Conservation (phyloP, 2,329 filamentous ascomycete genomes). For the Diplodia scrobiculata region DNA sequence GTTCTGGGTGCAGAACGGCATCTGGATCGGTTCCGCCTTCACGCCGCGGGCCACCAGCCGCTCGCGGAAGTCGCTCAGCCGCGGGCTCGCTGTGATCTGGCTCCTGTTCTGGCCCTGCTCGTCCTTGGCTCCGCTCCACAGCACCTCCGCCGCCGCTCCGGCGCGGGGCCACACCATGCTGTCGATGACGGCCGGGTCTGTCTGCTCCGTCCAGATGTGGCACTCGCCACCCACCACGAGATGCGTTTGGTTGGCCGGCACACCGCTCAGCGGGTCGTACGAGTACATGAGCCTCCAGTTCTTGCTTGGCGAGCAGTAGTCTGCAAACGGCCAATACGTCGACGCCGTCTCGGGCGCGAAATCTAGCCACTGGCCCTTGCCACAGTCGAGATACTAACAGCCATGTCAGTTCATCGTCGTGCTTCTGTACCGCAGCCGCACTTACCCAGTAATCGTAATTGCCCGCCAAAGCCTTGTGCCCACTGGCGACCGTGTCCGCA, state of each 20-base stretch:
- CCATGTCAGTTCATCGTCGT: background rate
- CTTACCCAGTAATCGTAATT: slow-evolving; percentile 76
- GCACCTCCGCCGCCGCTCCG: slow-evolving; percentile 72
- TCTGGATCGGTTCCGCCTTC: slow-evolving; percentile 65
- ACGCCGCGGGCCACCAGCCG: slow-evolving; percentile 70
- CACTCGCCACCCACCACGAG: slow-evolving; percentile 80
- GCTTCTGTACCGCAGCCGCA: slow-evolving; percentile 3
- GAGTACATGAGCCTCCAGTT: slow-evolving; percentile 81
- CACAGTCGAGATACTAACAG: slow-evolving; percentile 76
- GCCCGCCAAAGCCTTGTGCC: slow-evolving; percentile 72
- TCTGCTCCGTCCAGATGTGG: slow-evolving; percentile 78
- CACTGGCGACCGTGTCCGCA: slow-evolving; percentile 60
- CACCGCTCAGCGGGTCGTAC: slow-evolving; percentile 69
- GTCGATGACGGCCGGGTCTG: slow-evolving; percentile 75
- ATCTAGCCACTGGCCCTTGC: slow-evolving; percentile 76
- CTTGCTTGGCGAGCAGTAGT: slow-evolving; percentile 80
- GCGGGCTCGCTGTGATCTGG: slow-evolving; percentile 63
- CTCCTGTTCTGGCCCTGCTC: slow-evolving; percentile 67
- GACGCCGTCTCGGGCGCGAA: slow-evolving; percentile 60
- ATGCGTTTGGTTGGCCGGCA: slow-evolving; percentile 60
- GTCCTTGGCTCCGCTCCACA: slow-evolving; percentile 75
- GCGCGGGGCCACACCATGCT: slow-evolving; percentile 75
- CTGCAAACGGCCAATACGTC: slow-evolving; percentile 61
- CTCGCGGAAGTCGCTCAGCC: slow-evolving; percentile 76
- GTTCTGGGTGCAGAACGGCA: slow-evolving; percentile 71